Evolutionary conservation across 345 rosid genomes (phyloP), one percentile per base, ranked within the genome.

Genomic region (Carallia brachiata): DNA sequence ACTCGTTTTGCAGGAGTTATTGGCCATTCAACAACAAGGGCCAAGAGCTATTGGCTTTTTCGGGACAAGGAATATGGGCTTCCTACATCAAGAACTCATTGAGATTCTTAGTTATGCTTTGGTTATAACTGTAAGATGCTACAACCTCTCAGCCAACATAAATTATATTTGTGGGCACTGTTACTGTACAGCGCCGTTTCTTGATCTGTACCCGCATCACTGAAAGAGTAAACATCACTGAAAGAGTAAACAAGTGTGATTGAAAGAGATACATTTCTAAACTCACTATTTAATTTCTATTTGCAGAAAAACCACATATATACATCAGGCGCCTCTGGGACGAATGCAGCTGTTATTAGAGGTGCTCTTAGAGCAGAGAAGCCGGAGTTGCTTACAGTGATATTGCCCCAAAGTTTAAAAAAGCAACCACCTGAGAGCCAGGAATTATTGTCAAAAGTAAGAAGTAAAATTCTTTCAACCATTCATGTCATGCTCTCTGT

Each of bases 101-200:
- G 99, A 95, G 86, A 95, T 95, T 65, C 99, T 95, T 73, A 95
- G 99, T 83, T 95, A 95, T 83, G 99, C 99, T 56, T 80, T 95
- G 87, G 99, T 95, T 82, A 92, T 95, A 75, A 95, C 99, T 0
- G 99, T 95, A 83, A 81, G 97, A 65, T 73, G 59, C 68, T 39
- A 32, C 63, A 72, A 55, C 57, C 60, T 56, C 75, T 55, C 27
- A 56, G 56, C 60, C 34, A 8, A 56, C 12, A 23, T 27, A 56
- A 56, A 30, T 56, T 56, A 56, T 30, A 56, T 15, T 23, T 4
- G 39, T 75, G 39, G 28, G 7, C 60, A n/a, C 53, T 58, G 16
- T 27, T 3, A 56, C 16, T 47, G 15, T 65, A 44, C 19, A 58
- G 66, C 70, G 61, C 18, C 59, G 52, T 59, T 55, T 48, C 52